Conservation (phyloP, 1,139 yeast genomes). For the Pneumocystis murina region DNA sequence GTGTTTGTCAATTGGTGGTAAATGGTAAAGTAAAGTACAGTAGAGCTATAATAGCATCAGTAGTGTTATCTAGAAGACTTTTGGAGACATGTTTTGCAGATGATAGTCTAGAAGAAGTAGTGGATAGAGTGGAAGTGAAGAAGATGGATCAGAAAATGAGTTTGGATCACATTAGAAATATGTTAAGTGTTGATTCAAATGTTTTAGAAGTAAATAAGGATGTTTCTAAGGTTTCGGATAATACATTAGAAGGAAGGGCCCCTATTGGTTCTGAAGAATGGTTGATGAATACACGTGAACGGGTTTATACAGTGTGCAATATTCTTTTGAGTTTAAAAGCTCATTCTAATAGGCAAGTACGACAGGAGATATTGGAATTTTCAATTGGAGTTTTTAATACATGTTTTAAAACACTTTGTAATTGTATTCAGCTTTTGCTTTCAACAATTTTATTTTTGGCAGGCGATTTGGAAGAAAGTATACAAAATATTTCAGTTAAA, state of each 20-base stretch:
- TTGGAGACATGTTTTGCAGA: neutral
- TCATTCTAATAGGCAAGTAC: neutral
- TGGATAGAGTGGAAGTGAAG: neutral
- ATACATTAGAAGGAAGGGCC: neutral
- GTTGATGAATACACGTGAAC: neutral
- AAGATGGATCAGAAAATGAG: no score
- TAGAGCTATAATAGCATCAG: neutral
- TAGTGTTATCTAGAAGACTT: neutral
- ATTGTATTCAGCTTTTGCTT: neutral
- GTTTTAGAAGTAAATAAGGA: neutral
- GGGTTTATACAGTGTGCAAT: neutral
- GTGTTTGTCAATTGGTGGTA: neutral
- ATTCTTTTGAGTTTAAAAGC: neutral
- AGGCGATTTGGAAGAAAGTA: neutral
- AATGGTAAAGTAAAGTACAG: neutral
- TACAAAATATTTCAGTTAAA: neutral
- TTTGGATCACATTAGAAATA: neutral
- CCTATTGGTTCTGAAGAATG: neutral
- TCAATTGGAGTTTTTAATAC: neutral
- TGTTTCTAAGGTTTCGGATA: neutral
- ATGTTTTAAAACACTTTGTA: neutral
- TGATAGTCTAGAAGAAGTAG: no score
- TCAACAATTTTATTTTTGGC: neutral
- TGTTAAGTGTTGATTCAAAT: neutral
- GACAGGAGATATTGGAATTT: neutral